Evolutionary conservation across 768 basidiomycete species (phyloP), one percentile per base, ranked within the genome.

Genomic region (Termitomyces eurrhizus): DNA sequence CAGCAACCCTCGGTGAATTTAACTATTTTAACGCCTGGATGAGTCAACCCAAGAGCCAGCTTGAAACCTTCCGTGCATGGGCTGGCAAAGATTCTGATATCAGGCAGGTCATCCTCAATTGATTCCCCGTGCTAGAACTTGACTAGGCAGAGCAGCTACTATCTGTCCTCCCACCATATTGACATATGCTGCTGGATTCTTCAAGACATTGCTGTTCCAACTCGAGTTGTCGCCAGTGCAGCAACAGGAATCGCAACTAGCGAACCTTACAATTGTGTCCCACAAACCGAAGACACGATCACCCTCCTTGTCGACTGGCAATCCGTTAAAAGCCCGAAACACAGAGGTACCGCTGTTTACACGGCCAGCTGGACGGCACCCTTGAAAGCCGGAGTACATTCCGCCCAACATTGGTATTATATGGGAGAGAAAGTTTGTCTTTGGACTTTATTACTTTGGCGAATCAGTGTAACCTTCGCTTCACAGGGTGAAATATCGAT

Each of bases 21-120:
- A 96, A 95, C 76, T 96, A 93, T 75, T 96, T 94, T 84, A 92
- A 79, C 66, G 92, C 93, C 41, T 96, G 95, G 93, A 97, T 97
- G 95, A 93, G 91, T 69, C 95, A 96, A 73, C 95, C 95, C 46
- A 97, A 97, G 76, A 88, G 85, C 67, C 95, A 97, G 74, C 82
- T 97, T 32, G 92, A 94, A 74, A 96, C 95, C 0, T 97, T 96
- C 85, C 86, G 87, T 59, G 90, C 91, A 7, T 97, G 95, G 95
- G 95, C 94, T 29, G 95, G 94, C 41, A 93, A 89, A 74, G 92
- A 95, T 72, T 92, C 91, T 37, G 94, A 96, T 66, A 95, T 96
- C 75, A 93, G 90, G 88, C 84, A 57, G 26, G 55, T 42, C 37
- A 32, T 56, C 14, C 24, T 41, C 6, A 56, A 35, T 45, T 8